These are phyloP conservation scores for Stachybotrys echinatus DNA, from an alignment of 2,329 filamentous ascomycete genomes.

Conservation along the genomic window DNA sequence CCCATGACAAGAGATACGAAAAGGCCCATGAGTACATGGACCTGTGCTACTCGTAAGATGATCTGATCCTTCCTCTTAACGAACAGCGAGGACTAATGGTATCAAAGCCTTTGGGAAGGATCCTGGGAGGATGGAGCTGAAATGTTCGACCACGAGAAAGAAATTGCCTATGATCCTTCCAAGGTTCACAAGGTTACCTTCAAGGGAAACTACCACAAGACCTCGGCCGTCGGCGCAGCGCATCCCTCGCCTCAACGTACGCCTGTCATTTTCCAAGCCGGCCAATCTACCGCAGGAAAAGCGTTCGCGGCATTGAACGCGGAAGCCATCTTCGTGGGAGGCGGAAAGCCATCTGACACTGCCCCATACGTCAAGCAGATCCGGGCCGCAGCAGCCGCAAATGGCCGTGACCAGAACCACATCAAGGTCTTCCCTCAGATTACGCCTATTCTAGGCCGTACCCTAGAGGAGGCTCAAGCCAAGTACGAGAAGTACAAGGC, in stretches of 20 bases:
- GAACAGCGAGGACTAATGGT: background rate
- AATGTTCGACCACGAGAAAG: slow-evolving; percentile 35
- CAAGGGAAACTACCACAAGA: slow-evolving; percentile 46
- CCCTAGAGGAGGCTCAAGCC: slow-evolving; percentile 4
- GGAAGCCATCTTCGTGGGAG: slow-evolving; percentile 4
- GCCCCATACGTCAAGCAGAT: background rate
- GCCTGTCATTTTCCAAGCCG: slow-evolving; percentile 5
- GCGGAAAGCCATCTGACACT: background rate
- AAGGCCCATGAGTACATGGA: slow-evolving; percentile 7
- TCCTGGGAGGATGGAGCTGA: slow-evolving; percentile 6
- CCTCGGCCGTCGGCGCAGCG: background rate
- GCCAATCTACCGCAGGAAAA: slow-evolving; percentile 6
- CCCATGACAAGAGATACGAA: slow-evolving; percentile 6
- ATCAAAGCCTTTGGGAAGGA: slow-evolving; percentile 5
- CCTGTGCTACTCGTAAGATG: slow-evolving; percentile 4
- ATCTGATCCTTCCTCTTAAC: background rate
- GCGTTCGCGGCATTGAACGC: slow-evolving; percentile 6
- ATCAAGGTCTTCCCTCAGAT: slow-evolving; percentile 3
- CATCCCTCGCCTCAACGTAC: slow-evolving; percentile 4
- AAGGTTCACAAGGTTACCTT: slow-evolving; percentile 56
- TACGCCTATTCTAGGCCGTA: background rate
- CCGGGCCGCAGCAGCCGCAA: background rate
- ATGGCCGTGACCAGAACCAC: background rate
- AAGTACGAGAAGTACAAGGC: slow-evolving; percentile 2
- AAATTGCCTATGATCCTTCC: slow-evolving; percentile 33